These are phyloP conservation scores for Penicillium crystallinum DNA, from an alignment of 495 filamentous ascomycete genomes.

Conservation along the genomic window DNA sequence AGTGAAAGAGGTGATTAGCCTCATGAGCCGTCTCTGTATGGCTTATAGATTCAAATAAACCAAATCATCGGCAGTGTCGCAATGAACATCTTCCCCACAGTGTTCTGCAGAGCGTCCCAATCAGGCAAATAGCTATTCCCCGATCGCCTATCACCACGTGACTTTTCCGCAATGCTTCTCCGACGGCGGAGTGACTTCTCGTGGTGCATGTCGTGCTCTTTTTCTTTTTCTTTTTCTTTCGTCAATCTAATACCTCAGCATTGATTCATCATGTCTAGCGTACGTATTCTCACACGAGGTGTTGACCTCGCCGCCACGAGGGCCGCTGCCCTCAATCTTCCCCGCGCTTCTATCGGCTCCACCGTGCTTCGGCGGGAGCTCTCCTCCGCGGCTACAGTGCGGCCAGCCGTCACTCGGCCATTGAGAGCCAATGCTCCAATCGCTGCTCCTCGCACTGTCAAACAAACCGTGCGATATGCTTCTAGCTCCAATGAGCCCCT, in stretches of 20 bases:
- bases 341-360: constrained; percentile 38
- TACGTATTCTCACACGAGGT: constrained; percentile 31
- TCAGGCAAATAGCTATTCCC: constrained; percentile 16
- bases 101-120: background rate
- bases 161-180: constrained; percentile 37
- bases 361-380: constrained; percentile 31
- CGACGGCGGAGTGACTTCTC: constrained; percentile 19
- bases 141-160: constrained; percentile 38
- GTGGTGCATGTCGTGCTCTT: constrained; percentile 10
- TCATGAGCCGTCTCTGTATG: background rate
- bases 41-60: background rate
- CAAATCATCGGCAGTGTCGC: background rate
- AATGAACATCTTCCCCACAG: background rate
- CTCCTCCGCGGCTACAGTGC: constrained; percentile 29
- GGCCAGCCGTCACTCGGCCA: constrained; percentile 16
- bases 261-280: constrained; percentile 31
- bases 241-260: constrained; percentile 19
- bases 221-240: constrained; percentile 12
- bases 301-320: constrained; percentile 30
- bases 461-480: constrained; percentile 48
- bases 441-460: constrained; percentile 13
- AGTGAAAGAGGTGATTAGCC: background rate
- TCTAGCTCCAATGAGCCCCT: constrained; percentile 51
- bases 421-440: constrained; percentile 14
- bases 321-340: constrained; percentile 21